Evolutionary conservation across 306 rosid genomes (phyloP), one percentile per base, ranked within the genome.

Genomic region (Sophora flavescens): DNA sequence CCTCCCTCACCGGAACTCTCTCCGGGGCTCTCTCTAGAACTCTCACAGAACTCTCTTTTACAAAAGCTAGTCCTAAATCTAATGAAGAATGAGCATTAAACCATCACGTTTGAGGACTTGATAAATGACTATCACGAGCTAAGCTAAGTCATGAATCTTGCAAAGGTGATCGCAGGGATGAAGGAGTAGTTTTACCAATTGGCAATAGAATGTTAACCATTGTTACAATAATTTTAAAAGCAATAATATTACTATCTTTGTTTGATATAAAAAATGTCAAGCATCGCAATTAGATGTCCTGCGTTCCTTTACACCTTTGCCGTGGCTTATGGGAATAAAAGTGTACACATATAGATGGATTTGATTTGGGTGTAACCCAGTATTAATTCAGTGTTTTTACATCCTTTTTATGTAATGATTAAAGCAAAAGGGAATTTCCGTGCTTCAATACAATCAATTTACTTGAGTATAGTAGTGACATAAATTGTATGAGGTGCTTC

Each of bases 341-440:
- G 75, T n/a, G n/a, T n/a, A n/a, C 63, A 56, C 75, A 32, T 51
- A 69, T 70, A 30, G 74, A 18, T 79, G 83, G 30, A 69, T 82
- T 71, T n/a, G 73, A 72, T 81, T 69, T 81, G 63, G 80, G 68
- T 66, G 6, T 28, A 73, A 63, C 50, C 63, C 47, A 78, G 52
- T 62, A 16, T 15, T 48, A 50, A 66, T 64, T 33, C 18, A 51
- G 7, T 36, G 68, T 80, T 57, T 38, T 54, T 48, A 32, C 53
- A n/a, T n/a, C 36, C 15, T 42, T 63, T 63, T 68, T 70, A 58
- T 64, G 36, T 48, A 74, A 75, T 77, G 72, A 50, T 82, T 73
- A 81, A 58, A 63, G 36, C 81, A 61, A 63, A 63, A 36, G 72
- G 77, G 77, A 59, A 78, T 62, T 72, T 51, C 79, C 42, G 61